Conservation (phyloP, 2,329 filamentous ascomycete genomes). For the Diatrype stigma region DNA sequence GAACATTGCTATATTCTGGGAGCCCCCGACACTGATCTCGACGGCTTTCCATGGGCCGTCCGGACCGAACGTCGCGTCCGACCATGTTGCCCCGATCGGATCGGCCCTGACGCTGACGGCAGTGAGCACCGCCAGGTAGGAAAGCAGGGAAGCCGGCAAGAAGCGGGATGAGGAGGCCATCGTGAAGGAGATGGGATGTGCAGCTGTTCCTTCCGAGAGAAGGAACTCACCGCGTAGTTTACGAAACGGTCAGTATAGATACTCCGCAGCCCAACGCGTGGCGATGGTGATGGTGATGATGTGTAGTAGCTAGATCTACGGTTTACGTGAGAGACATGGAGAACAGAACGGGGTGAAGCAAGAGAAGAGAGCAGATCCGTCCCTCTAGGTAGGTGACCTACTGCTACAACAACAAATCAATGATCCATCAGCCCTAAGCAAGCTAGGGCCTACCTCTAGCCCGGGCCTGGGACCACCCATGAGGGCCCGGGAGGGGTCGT, state of each 20-base stretch:
- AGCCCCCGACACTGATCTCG: slow-evolving; percentile 17
- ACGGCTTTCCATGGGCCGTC: slow-evolving; percentile 33
- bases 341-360: no score
- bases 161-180: slow-evolving; percentile 17
- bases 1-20: slow-evolving; percentile 23
- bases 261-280: not conserved
- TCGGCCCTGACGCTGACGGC: slow-evolving; percentile 9
- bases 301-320: no score
- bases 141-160: slow-evolving; percentile 19
- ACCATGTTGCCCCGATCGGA: slow-evolving; percentile 23
- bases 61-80: slow-evolving; percentile 24
- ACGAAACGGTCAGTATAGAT: slow-evolving; percentile 3
- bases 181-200: slow-evolving; percentile 8
- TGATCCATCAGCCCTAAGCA: no score
- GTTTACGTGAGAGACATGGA: no score
- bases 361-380: no score
- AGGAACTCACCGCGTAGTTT: slow-evolving; percentile 5
- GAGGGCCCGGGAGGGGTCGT: no score
- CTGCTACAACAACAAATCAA: no score
- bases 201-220: slow-evolving; percentile 2
- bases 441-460: no score
- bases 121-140: slow-evolving; percentile 16
- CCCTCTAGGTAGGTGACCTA: no score
- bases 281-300: no score
- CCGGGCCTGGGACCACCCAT: no score